Evolutionary conservation across 257 asterid species (phyloP), one percentile per base, ranked within the genome.

Genomic region (Eucommia ulmoides): DNA sequence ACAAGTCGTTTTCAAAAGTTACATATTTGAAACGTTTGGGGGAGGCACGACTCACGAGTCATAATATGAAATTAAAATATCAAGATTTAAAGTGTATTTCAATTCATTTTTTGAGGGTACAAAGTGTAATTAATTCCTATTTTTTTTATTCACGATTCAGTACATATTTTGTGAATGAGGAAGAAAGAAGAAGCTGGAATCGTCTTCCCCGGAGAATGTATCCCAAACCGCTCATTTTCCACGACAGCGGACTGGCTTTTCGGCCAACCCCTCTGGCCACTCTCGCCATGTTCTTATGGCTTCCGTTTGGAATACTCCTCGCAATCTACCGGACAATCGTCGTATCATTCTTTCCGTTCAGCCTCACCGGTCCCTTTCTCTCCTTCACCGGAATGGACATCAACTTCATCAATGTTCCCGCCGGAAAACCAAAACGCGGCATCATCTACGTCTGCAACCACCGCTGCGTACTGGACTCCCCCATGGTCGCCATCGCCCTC

Each of bases 161-260:
- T n/a, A n/a, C n/a, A n/a, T 84, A 78, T 65, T 68, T 82, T 25
- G 52, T 80, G 12, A 75, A 23, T 56, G 65, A 58, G 38, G 95
- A 84, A 29, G 93, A 77, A 23, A 18, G 3, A 42, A 75, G 70
- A 33, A n/a, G n/a, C n/a, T n/a, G n/a, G n/a, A n/a, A n/a, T n/a
- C n/a, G n/a, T n/a, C 49, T 82, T 74, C 82, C 94, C 19, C 62
- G 83, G 41, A 69, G 64, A 18, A 77, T 53, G 48, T 88, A 84
- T 24, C 97, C 96, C 17, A 88, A 84, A 42, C 96, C 97, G 7
- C 69, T 84, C 4, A 65, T 88, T 1, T 88, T 88, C 63, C 97
- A 88, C 53, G 97, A 88, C 61, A 95, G 97, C 0, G 60, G 97
- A 2, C 65, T 88, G 1, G 97, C 97, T 0, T 88, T 88, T 54